A percentile compares a stretch with the other conserved stretches of the same genome.
phyloP scores from a whole-genome alignment of 495 filamentous ascomycete species.

The Penicillium steckii region DNA sequence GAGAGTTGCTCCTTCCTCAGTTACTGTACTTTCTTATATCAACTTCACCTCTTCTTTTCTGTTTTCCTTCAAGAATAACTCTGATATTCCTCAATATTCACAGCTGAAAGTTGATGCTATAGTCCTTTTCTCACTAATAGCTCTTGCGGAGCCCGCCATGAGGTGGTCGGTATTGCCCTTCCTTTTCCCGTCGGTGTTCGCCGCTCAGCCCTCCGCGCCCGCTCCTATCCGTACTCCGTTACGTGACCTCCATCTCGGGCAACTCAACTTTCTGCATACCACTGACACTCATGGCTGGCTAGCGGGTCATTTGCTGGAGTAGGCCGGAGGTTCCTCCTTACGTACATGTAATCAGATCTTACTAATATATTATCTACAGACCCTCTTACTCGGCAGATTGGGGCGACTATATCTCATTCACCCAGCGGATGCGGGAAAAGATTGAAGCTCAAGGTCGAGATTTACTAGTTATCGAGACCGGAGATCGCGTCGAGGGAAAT shows the following conservation, averaged over 20 bases:
- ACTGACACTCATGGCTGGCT: conserved; percentile 97
- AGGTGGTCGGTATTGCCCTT: conserved; percentile 22
- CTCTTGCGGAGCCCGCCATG: conserved; percentile 4
- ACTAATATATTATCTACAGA: conserved; percentile 42
- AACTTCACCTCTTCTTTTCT: conserved; percentile 3
- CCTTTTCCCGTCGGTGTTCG: conserved; percentile 33
- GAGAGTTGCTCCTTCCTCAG: not conserved
- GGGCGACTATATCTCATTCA: conserved; percentile 96
- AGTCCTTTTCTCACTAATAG: not conserved
- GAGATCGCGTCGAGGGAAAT: conserved; percentile 92
- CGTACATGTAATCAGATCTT: conserved; percentile 11
- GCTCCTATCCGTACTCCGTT: conserved; percentile 77
- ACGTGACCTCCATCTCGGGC: conserved; percentile 81
- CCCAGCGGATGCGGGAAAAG: conserved; percentile 71
- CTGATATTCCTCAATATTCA: not conserved
- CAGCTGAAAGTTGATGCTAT: too few species aligned
- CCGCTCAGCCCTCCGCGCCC: conserved; percentile 77
- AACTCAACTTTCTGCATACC: conserved; percentile 92
- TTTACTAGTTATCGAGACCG: conserved; percentile 87
- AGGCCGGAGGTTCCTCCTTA: conserved; percentile 25
- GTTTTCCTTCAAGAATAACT: too few species aligned
- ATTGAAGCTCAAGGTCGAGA: conserved; percentile 78
- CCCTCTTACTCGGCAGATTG: conserved; percentile 92
- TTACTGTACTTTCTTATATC: too few species aligned
- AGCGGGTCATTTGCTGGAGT: conserved; percentile 90